phyloP scores from a whole-genome alignment of 768 basidiomycete genomes.

The Amanita molliuscula region DNA sequence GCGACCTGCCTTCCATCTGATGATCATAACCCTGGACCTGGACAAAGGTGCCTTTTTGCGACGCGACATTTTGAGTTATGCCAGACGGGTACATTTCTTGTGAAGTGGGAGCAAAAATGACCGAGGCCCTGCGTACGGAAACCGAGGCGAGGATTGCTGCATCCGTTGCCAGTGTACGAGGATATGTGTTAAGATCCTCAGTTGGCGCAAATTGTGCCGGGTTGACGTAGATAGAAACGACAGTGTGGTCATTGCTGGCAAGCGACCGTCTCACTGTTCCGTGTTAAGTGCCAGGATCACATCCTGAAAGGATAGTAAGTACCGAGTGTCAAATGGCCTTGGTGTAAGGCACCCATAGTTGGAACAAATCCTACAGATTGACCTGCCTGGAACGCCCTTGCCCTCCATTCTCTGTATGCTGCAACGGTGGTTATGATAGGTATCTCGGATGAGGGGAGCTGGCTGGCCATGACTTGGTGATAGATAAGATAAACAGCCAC shows the following conservation, averaged over 20 bases:
- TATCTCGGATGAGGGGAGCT: slow-evolving; percentile 26
- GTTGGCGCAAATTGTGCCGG: slow-evolving; percentile 95
- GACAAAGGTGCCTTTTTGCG: slow-evolving; percentile 83
- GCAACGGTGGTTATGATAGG: slow-evolving; percentile 50
- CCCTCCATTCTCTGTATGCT: slow-evolving; percentile 66
- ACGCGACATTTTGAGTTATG: slow-evolving; percentile 61
- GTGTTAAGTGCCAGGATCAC: not conserved
- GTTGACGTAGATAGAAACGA: slow-evolving; percentile 96
- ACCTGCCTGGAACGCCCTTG: slow-evolving; percentile 40
- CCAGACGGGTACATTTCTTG: slow-evolving; percentile 91
- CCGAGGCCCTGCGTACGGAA: slow-evolving; percentile 37
- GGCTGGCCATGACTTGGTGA: not conserved
- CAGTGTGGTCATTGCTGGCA: slow-evolving; percentile 69
- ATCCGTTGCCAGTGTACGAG: slow-evolving; percentile 75
- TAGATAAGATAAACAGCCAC: slow-evolving; percentile 3
- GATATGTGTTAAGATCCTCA: slow-evolving; percentile 88
- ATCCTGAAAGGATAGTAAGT: slow-evolving; percentile 13
- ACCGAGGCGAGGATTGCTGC: slow-evolving; percentile 46
- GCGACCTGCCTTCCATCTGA: slow-evolving; percentile 83
- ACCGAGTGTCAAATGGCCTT: slow-evolving; percentile 91
- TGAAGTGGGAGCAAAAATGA: slow-evolving; percentile 73
- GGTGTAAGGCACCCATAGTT: slow-evolving; percentile 96
- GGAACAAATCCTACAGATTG: slow-evolving; percentile 88
- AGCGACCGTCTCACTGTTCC: slow-evolving; percentile 66
- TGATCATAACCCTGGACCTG: slow-evolving; percentile 87